These are phyloP conservation scores for Trichoderma lentiforme DNA, from an alignment of 2,329 filamentous ascomycete genomes.

Conservation along the genomic window DNA sequence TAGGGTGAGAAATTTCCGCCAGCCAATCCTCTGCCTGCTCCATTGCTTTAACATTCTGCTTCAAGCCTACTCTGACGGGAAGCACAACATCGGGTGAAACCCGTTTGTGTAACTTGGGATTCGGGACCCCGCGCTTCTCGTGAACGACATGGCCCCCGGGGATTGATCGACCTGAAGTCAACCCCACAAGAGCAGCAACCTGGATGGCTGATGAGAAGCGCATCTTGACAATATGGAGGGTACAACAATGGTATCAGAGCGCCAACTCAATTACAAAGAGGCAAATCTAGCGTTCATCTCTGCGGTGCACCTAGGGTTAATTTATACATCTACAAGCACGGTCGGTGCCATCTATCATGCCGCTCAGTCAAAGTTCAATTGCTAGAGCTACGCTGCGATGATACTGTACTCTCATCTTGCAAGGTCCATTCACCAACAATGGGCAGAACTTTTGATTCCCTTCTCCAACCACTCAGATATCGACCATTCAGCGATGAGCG, in stretches of 20 bases:
- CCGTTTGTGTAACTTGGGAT: constrained; percentile 6
- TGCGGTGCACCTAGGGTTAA: background rate
- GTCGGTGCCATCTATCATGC: background rate
- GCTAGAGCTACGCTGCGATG: background rate
- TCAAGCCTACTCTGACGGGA: constrained; percentile 41
- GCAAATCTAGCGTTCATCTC: background rate
- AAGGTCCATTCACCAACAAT: background rate
- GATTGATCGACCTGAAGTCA: constrained; percentile 2
- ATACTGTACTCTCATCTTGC: background rate
- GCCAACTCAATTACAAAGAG: background rate
- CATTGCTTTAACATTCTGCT: constrained; percentile 39
- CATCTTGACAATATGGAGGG: background rate
- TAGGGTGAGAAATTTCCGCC: constrained; percentile 41
- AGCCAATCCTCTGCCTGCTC: constrained; percentile 42
- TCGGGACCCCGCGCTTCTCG: constrained; percentile 18
- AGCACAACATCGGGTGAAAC: constrained; percentile 22
- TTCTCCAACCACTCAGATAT: background rate
- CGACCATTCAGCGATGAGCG: background rate
- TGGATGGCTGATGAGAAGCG: constrained; percentile 9
- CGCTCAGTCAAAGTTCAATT: background rate
- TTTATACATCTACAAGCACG: background rate
- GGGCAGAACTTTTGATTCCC: background rate
- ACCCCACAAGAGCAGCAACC: background rate
- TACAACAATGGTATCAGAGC: background rate
- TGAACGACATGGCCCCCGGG: constrained; percentile 18